Percentiles rank a stretch among this genome's conserved stretches.
Conservation (phyloP, 1,139 yeast species). For the Yamadazyma oceani region DNA sequence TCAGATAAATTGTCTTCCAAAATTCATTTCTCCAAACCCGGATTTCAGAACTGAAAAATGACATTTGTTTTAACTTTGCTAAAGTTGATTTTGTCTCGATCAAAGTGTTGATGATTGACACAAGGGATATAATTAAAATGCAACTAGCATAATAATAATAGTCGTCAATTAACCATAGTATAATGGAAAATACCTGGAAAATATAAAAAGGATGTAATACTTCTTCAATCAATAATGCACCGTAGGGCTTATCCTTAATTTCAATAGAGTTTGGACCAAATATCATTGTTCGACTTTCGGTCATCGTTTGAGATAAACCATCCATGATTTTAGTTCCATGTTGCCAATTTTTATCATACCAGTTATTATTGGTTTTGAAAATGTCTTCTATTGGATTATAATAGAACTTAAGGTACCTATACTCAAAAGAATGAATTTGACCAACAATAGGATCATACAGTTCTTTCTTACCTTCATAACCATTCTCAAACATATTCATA, state of each 20-base stretch:
- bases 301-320: slow-evolving; percentile 71
- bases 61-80: slow-evolving; percentile 68
- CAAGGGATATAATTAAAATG: slow-evolving; percentile 79
- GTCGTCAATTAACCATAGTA: slow-evolving; percentile 89
- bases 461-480: slow-evolving; percentile 17
- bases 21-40: slow-evolving; percentile 91
- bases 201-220: slow-evolving; percentile 92
- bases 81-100: slow-evolving; percentile 81
- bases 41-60: slow-evolving; percentile 73
- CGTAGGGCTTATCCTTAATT: slow-evolving; percentile 68
- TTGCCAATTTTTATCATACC: slow-evolving; percentile 83
- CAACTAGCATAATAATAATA: slow-evolving; percentile 93
- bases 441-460: slow-evolving; percentile 67
- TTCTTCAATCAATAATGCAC: slow-evolving; percentile 75
- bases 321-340: slow-evolving; percentile 55
- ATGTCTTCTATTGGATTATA: slow-evolving; percentile 87
- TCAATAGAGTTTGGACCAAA: slow-evolving; percentile 79
- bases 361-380: slow-evolving; percentile 77
- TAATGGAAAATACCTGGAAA: slow-evolving; percentile 87
- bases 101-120: slow-evolving; percentile 77
- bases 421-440: slow-evolving; percentile 65
- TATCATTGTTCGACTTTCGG: slow-evolving; percentile 66
- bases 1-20: slow-evolving; percentile 81
- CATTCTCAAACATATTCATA: too few relatives aligned
- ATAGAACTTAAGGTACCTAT: slow-evolving; percentile 78